phyloP scores from a whole-genome alignment of 2,329 filamentous ascomycete genomes.

The Epicoccum sorghinum region DNA sequence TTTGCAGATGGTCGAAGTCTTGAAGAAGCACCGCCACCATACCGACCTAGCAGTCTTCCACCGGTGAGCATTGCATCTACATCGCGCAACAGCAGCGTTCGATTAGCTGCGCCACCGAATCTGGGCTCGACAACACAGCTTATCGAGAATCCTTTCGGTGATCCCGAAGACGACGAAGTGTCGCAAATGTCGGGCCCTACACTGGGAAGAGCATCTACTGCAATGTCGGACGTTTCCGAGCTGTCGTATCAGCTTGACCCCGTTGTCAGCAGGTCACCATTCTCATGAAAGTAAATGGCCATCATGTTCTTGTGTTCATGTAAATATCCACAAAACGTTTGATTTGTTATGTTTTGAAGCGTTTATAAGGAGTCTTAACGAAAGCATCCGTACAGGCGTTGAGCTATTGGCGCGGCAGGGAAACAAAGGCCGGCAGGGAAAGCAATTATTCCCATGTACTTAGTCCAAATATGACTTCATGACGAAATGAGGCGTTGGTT shows the following conservation, averaged over 20 bases:
- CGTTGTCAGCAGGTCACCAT: constrained; percentile 20
- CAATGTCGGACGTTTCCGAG: constrained; percentile 40
- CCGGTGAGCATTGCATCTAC: constrained; percentile 34
- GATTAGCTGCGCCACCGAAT: constrained; percentile 18
- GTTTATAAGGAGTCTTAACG: background rate
- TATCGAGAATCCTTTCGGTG: constrained; percentile 41
- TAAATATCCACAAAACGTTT: constrained; percentile 1
- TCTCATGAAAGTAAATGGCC: constrained; percentile 3
- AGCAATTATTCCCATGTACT: constrained; percentile 9
- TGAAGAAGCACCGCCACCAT: constrained; percentile 45
- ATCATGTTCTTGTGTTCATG: background rate
- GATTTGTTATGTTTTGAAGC: background rate
- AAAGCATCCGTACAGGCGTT: constrained; percentile 5
- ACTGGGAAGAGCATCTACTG: constrained; percentile 21
- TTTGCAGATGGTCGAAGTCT: constrained; percentile 40
- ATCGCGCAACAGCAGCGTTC: constrained; percentile 44
- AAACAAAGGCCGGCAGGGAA: constrained; percentile 4
- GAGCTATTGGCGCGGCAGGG: background rate
- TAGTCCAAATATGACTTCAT: constrained; percentile 18
- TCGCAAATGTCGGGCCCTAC: constrained; percentile 37
- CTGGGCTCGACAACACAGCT: constrained; percentile 31
- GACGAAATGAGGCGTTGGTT: constrained; percentile 22
- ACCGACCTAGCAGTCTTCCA: constrained; percentile 42
- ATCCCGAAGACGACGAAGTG: constrained; percentile 38
- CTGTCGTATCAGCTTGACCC: constrained; percentile 43